phyloP scores from a whole-genome alignment of 768 basidiomycete species.

The Scleroderma citrinum region DNA sequence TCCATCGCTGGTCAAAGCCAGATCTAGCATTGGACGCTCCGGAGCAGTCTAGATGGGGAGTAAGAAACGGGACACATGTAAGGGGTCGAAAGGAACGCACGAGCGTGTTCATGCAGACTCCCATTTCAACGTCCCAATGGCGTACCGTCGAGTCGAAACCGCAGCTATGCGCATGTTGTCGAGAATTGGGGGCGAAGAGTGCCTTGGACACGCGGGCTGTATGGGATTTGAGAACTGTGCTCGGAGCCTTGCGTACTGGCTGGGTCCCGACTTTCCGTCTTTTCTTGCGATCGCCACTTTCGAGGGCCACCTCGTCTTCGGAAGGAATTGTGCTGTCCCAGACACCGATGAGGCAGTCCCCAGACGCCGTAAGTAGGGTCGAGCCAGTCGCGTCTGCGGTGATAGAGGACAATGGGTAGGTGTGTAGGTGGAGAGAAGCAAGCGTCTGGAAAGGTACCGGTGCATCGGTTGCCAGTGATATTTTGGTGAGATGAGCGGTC shows the following conservation, averaged over 20 bases:
- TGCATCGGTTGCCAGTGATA: constrained; percentile 20
- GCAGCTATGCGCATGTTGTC: constrained; percentile 57
- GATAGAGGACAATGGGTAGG: constrained; percentile 71
- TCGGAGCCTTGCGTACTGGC: constrained; percentile 60
- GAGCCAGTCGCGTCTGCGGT: constrained; percentile 47
- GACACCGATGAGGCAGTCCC: constrained; percentile 82
- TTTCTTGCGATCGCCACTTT: constrained; percentile 43
- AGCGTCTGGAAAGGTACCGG: constrained; percentile 22
- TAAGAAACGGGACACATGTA: background rate
- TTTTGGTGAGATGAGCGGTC: constrained; percentile 51
- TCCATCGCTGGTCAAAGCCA: constrained; percentile 43
- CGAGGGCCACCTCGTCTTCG: constrained; percentile 50
- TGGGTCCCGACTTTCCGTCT: constrained; percentile 46
- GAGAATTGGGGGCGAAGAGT: constrained; percentile 42
- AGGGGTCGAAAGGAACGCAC: constrained; percentile 36
- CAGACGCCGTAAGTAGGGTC: constrained; percentile 75
- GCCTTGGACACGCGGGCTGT: constrained; percentile 74
- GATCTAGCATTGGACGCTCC: constrained; percentile 69
- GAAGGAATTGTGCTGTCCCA: constrained; percentile 66
- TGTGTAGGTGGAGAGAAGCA: constrained; percentile 79
- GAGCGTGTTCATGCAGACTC: constrained; percentile 63
- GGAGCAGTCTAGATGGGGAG: constrained; percentile 45
- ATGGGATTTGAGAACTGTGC: constrained; percentile 75
- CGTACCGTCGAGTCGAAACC: constrained; percentile 90
- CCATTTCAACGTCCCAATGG: constrained; percentile 80